Conservation (phyloP, 164 flowering plant genomes). For the Euptelea pleiosperma region DNA sequence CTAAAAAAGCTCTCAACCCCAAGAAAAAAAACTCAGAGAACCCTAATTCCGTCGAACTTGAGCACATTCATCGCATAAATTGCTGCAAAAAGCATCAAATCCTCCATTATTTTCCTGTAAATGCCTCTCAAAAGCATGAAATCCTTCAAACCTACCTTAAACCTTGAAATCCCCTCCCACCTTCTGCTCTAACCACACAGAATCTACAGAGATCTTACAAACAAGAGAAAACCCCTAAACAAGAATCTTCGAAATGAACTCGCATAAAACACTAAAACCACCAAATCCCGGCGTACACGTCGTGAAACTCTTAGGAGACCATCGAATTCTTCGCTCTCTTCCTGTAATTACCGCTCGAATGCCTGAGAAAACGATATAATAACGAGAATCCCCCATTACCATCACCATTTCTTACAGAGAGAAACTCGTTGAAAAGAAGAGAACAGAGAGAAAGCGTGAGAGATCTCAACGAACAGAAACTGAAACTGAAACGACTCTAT, state of each 20-base stretch:
- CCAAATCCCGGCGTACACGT: neutral
- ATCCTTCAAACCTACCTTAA: neutral
- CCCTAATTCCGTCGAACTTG: conserved; percentile 5
- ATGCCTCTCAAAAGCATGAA: neutral
- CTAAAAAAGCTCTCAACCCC: neutral
- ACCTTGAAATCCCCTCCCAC: neutral
- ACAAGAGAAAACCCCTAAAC: conserved; percentile 5
- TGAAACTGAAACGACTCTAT: too few relatives aligned
- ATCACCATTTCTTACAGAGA: conserved; percentile 14
- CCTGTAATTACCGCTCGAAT: conserved; percentile 7
- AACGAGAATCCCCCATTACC: conserved; percentile 15
- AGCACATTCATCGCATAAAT: neutral
- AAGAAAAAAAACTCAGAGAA: neutral
- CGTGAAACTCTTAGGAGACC: conserved; percentile 3
- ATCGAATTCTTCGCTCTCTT: conserved; percentile 12
- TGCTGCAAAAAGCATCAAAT: neutral
- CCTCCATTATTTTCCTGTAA: neutral
- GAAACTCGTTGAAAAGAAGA: neutral
- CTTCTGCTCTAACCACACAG: neutral
- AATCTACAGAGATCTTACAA: neutral
- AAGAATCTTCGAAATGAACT: neutral
- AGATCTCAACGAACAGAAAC: too few relatives aligned
- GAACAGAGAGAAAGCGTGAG: too few relatives aligned
- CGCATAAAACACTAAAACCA: neutral
- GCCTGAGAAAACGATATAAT: neutral